Base-by-base conservation (phyloP, 148 eudicot genomes). In the Rhododendron williamsianum region DNA sequence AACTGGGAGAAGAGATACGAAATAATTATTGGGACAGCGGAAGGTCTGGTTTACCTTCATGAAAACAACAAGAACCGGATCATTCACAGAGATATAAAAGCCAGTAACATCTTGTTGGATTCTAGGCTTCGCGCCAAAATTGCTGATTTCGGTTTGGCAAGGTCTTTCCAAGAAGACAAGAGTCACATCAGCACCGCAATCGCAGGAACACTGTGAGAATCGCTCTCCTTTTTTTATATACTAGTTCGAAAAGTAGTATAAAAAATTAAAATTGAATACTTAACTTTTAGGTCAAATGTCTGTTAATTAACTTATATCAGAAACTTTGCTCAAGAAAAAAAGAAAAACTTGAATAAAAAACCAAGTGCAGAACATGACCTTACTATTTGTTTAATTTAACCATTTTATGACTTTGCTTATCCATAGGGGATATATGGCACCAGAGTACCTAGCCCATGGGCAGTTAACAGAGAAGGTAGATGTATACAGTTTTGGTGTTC, bases 41-140 rank as follows among this genome's bases (percentile, higher is more conserved):
- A 92, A 82, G 92, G 96, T 30, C 87, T 92, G 85, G 94, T 87
- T 46, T 91, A 90, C 86, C 93, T 93, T 85, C 94, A 92, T n/a
- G 92, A 88, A 60, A 92, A 93, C 73, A 77, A 84, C 19, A 85
- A 85, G 51, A 85, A 54, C 36, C 83, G 93, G 77, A 92, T 92
- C 81, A 91, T 91, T 82, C 92, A 93, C 88, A 92, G 90, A 83
- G 93, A 92, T 73, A 92, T 93, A 82, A 92, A 93, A 88, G 94
- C 92, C n/a, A 91, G 92, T 78, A 92, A 92, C 84, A 92, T 92
- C 73, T 84, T 92, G 82, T 87, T 93, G 81, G 96, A 92, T 67
- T 86, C 92, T 56, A 88, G 89, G 84, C 84, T 92, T 35, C 86
- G 88, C 6, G 90, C 92, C 18, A 93, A 90, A 88, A 89, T 89